Percentiles rank a stretch among this genome's conserved stretches.
phyloP scores from a whole-genome alignment of 768 basidiomycete genomes.

The Calocera cornea region DNA sequence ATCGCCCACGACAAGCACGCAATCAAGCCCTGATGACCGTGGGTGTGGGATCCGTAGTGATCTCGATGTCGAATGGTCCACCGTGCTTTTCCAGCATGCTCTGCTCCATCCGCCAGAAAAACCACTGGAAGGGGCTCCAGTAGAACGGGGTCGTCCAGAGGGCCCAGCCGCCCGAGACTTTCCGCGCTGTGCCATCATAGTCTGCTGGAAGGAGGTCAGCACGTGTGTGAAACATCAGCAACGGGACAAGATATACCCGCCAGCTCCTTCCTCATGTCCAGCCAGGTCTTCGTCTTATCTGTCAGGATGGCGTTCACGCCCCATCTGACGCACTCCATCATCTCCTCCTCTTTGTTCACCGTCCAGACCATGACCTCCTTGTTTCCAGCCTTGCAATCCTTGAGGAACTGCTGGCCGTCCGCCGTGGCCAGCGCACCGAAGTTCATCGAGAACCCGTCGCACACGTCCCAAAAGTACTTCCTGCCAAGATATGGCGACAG shows the following conservation, averaged over 20 bases:
- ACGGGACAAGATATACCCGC: slow-evolving; percentile 31
- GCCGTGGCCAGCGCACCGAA: slow-evolving; percentile 56
- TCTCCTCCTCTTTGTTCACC: slow-evolving; percentile 75
- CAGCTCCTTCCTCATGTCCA: slow-evolving; percentile 47
- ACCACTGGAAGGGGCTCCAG: neutral
- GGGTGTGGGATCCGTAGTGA: neutral
- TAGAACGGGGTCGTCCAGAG: neutral
- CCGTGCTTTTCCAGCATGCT: neutral
- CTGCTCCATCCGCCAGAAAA: neutral
- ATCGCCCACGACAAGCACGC: neutral
- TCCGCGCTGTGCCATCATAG: neutral
- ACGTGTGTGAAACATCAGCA: neutral
- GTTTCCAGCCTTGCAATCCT: slow-evolving; percentile 61
- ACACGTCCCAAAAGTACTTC: slow-evolving; percentile 79
- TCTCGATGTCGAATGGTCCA: neutral
- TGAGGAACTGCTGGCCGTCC: slow-evolving; percentile 59
- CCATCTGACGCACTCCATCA: slow-evolving; percentile 80
- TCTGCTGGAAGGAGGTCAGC: neutral
- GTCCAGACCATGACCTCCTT: slow-evolving; percentile 94
- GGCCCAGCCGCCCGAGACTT: neutral
- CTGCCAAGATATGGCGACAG: slow-evolving; percentile 54
- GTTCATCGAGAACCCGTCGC: slow-evolving; percentile 73
- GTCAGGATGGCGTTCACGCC: slow-evolving; percentile 66
- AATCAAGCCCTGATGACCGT: neutral
- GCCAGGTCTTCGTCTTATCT: slow-evolving; percentile 55